Conservation (phyloP, 176 grass and related monocot species). For the Avena insularis region DNA sequence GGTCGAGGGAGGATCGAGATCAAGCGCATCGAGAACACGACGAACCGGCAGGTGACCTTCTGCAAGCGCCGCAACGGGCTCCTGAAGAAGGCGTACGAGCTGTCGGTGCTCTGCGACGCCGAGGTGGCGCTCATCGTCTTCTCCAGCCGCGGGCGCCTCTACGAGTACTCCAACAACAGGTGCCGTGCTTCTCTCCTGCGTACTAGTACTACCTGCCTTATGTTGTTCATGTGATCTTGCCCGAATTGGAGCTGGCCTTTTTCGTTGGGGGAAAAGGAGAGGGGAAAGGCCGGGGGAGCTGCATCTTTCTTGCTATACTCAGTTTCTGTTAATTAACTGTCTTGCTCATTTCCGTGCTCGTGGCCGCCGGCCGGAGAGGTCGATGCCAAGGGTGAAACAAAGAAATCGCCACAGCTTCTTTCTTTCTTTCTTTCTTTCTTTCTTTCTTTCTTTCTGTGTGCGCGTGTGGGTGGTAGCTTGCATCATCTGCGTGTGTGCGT, state of each 20-base stretch:
- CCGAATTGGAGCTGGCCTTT: slow-evolving; percentile 43
- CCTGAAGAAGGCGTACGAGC: slow-evolving; percentile 84
- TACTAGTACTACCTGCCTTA: background rate
- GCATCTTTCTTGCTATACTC: slow-evolving; percentile 36
- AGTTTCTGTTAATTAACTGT: slow-evolving; percentile 50
- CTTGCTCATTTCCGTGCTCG: slow-evolving; percentile 48
- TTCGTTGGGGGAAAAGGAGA: slow-evolving; percentile 21
- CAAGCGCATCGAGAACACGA: slow-evolving; percentile 82
- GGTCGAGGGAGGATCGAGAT: slow-evolving; percentile 74
- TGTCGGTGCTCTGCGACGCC: slow-evolving; percentile 72
- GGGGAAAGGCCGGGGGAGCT: background rate
- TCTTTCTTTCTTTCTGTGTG: background rate
- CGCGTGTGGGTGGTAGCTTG: background rate
- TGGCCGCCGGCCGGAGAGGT: background rate
- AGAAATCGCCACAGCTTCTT: slow-evolving; percentile 48
- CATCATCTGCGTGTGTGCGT: background rate
- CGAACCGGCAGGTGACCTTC: slow-evolving; percentile 84
- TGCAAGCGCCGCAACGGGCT: slow-evolving; percentile 85
- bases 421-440: slow-evolving; percentile 22
- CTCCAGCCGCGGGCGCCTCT: slow-evolving; percentile 76
- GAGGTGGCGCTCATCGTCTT: slow-evolving; percentile 79
- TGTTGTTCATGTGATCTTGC: slow-evolving; percentile 14
- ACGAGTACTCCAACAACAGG: slow-evolving; percentile 87
- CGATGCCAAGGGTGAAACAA: background rate
- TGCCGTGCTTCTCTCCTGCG: background rate